Evolutionary conservation across 148 eudicot species (phyloP).

Genomic region (Amaranthus palmeri): DNA sequence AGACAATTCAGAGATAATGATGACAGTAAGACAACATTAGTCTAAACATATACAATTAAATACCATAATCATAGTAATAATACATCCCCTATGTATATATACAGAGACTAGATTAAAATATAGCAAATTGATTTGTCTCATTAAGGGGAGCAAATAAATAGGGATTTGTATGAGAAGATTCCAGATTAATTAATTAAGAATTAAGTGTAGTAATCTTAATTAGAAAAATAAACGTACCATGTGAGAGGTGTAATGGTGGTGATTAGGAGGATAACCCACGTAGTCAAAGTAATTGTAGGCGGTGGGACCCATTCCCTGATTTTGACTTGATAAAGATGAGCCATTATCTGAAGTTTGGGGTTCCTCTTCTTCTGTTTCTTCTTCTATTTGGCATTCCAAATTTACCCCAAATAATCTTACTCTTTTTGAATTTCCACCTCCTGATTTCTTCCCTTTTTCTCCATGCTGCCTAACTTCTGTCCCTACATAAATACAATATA

Average conservation of each 20-base stretch:
- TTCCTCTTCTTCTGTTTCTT: slow-evolving; percentile 13
- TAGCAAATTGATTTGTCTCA: slow-evolving; percentile 33
- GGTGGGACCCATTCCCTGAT: slow-evolving; percentile 21
- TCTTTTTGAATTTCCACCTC: slow-evolving; percentile 34
- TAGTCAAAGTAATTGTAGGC: slow-evolving; percentile 25
- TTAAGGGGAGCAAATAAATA: slow-evolving; percentile 39
- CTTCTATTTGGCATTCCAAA: slow-evolving; percentile 54
- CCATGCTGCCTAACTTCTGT: slow-evolving; percentile 14
- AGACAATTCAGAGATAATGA: slow-evolving; percentile 20
- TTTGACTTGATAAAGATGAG: slow-evolving; percentile 49
- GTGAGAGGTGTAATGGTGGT: slow-evolving; percentile 27
- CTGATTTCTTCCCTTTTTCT: slow-evolving; percentile 13
- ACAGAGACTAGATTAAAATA: background rate
- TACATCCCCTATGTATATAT: slow-evolving; percentile 17
- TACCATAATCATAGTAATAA: slow-evolving; percentile 6
- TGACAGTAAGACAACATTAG: slow-evolving; percentile 18
- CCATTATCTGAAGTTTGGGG: slow-evolving; percentile 36
- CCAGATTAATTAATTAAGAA: slow-evolving; percentile 1
- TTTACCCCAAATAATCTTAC: slow-evolving; percentile 78
- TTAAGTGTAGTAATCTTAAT: background rate
- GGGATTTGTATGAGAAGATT: slow-evolving; percentile 21
- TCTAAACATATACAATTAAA: background rate
- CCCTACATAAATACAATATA: slow-evolving; percentile 11
- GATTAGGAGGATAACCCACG: slow-evolving; percentile 25
- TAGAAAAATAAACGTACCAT: slow-evolving; percentile 31